Evolutionary conservation across 441 rosid species (phyloP).

Genomic region (Arabidopsis lyrata): DNA sequence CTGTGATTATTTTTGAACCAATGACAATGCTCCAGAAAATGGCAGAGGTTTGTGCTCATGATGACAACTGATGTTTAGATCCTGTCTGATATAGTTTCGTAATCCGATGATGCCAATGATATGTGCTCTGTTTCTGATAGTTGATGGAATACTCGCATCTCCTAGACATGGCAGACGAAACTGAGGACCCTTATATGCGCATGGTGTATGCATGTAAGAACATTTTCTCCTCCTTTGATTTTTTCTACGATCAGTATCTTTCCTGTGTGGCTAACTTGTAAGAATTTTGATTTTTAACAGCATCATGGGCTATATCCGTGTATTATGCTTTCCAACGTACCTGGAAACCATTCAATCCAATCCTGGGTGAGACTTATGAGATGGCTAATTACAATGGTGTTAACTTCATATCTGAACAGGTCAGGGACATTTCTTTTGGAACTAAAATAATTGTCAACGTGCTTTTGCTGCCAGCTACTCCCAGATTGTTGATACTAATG

Average conservation of each 20-base stretch:
- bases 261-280: conserved; percentile 9
- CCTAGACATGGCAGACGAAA: conserved; percentile 87
- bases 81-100: conserved; percentile 22
- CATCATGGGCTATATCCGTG: conserved; percentile 89
- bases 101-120: conserved; percentile 14
- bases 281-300: conserved; percentile 54
- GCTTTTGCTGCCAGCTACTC: conserved; percentile 16
- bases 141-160: conserved; percentile 96
- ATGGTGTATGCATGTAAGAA: conserved; percentile 88
- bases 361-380: conserved; percentile 98
- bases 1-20: conserved; percentile 94
- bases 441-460: background rate
- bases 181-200: conserved; percentile 95
- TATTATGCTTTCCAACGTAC: conserved; percentile 84
- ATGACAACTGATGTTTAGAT: background rate
- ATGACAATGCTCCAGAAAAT: conserved; percentile 94
- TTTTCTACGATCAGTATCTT: conserved; percentile 13
- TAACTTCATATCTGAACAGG: conserved; percentile 89
- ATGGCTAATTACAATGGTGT: conserved; percentile 80
- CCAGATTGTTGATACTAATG: conserved; percentile 31
- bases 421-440: conserved; percentile 36
- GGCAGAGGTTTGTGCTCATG: conserved; percentile 82
- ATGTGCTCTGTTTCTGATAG: conserved; percentile 54
- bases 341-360: conserved; percentile 98
- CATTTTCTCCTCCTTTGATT: conserved; percentile 20